Evolutionary conservation across 306 rosid species (phyloP).

Genomic region (Datisca glomerata): DNA sequence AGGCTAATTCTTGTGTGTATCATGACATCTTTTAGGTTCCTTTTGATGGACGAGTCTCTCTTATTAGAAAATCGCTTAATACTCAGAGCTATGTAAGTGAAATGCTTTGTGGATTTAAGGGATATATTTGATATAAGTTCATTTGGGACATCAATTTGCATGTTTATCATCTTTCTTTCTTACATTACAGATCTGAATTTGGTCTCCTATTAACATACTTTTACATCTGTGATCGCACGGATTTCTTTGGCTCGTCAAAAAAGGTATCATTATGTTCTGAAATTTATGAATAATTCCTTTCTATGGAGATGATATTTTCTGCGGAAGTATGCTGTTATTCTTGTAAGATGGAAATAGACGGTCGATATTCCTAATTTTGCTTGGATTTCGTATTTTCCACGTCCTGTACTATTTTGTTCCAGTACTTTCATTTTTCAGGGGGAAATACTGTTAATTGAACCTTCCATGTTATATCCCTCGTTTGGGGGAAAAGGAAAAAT

Average conservation of each 20-base stretch:
- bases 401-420: too few relatives aligned
- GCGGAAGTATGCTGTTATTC: too few relatives aligned
- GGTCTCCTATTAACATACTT: slow-evolving; percentile 62
- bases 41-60: slow-evolving; percentile 85
- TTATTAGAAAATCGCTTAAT: slow-evolving; percentile 74
- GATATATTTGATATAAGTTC: slow-evolving; percentile 8
- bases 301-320: too few relatives aligned
- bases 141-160: background rate
- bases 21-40: slow-evolving; percentile 69
- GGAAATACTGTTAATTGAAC: too few relatives aligned
- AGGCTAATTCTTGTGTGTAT: too few relatives aligned
- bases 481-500: too few relatives aligned
- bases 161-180: too few relatives aligned
- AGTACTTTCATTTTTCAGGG: too few relatives aligned
- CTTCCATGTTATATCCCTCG: too few relatives aligned
- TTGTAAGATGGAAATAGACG: too few relatives aligned
- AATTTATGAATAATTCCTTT: background rate
- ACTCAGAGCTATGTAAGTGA: slow-evolving; percentile 89
- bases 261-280: slow-evolving; percentile 39
- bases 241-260: slow-evolving; percentile 56
- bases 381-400: too few relatives aligned
- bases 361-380: too few relatives aligned
- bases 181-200: slow-evolving; percentile 74
- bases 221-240: slow-evolving; percentile 82
- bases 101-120: slow-evolving; percentile 3